Conservation (phyloP, 305 asterid genomes). For the Fraxinus ornus region DNA sequence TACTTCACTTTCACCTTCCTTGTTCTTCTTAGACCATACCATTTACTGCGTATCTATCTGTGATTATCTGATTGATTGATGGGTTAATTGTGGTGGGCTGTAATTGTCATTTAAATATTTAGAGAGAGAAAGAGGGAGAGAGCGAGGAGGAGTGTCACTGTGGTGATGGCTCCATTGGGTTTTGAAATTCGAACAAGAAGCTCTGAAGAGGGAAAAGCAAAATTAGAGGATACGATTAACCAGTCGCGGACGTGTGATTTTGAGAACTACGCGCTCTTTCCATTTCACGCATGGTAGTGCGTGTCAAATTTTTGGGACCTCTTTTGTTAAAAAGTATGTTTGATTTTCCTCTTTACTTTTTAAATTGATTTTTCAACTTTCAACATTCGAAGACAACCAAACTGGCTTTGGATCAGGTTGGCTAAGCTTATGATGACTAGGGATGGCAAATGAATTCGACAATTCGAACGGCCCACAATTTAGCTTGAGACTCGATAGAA, state of each 20-base stretch:
- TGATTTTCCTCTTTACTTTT: background rate
- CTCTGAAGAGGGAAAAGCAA: background rate
- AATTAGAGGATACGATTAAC: background rate
- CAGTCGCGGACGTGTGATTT: background rate
- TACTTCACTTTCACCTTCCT: constrained; percentile 19
- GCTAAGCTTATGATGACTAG: background rate
- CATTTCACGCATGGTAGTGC: background rate
- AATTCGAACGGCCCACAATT: no score
- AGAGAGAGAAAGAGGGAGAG: constrained; percentile 27
- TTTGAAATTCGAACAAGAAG: constrained; percentile 49
- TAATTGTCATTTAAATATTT: constrained; percentile 16
- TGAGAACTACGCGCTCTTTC: background rate
- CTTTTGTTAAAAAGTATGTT: background rate
- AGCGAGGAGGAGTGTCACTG: constrained; percentile 42
- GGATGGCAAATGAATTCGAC: no score
- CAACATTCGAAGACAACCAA: background rate
- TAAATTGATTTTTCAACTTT: background rate
- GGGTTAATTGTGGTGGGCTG: constrained; percentile 3
- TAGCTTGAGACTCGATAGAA: no score
- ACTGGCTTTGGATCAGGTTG: background rate
- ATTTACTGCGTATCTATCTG: constrained; percentile 18
- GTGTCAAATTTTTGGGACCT: background rate
- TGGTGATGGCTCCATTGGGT: constrained; percentile 41
- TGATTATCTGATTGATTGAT: constrained; percentile 23
- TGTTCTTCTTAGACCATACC: constrained; percentile 29